Percentiles rank a stretch among this genome's conserved stretches.
phyloP scores from a whole-genome alignment of 1,139 yeast species.

The Meyerozyma carpophila region DNA sequence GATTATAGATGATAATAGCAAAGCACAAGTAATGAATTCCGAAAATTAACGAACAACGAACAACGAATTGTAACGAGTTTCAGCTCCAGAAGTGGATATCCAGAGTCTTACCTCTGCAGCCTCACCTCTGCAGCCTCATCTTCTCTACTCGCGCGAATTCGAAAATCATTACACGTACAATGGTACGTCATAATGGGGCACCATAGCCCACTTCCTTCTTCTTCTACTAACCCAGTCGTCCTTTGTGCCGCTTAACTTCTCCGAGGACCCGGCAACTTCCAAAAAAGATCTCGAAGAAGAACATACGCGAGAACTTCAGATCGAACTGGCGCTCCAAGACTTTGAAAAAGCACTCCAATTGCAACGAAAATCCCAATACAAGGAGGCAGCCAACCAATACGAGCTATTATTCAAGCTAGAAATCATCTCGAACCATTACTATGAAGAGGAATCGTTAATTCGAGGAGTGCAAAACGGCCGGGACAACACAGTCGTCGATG shows the following conservation, averaged over 20 bases:
- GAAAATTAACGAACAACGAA: no score
- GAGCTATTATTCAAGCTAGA: conserved; percentile 62
- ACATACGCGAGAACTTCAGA: conserved; percentile 81
- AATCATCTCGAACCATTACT: conserved; percentile 51
- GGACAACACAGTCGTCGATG: conserved; percentile 31
- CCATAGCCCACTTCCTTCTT: neutral
- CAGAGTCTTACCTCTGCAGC: no score
- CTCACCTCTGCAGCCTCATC: neutral
- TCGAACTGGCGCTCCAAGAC: conserved; percentile 78
- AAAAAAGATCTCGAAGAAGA: conserved; percentile 66
- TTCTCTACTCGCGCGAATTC: neutral
- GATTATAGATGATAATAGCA: neutral
- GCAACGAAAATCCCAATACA: conserved; percentile 48
- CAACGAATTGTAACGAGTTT: neutral
- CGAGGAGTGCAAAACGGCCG: conserved; percentile 40
- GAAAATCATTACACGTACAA: neutral
- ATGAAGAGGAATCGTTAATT: conserved; percentile 34
- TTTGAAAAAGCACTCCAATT: conserved; percentile 65
- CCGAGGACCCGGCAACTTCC: conserved; percentile 56
- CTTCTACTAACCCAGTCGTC: conserved; percentile 39
- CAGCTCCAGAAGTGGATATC: neutral
- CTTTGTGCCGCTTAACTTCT: conserved; percentile 74
- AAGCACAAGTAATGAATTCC: neutral
- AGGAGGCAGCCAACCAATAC: conserved; percentile 51
- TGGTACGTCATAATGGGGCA: neutral